Conservation (phyloP, 2,329 filamentous ascomycete genomes). For the Ophiocordyceps robertsii region DNA sequence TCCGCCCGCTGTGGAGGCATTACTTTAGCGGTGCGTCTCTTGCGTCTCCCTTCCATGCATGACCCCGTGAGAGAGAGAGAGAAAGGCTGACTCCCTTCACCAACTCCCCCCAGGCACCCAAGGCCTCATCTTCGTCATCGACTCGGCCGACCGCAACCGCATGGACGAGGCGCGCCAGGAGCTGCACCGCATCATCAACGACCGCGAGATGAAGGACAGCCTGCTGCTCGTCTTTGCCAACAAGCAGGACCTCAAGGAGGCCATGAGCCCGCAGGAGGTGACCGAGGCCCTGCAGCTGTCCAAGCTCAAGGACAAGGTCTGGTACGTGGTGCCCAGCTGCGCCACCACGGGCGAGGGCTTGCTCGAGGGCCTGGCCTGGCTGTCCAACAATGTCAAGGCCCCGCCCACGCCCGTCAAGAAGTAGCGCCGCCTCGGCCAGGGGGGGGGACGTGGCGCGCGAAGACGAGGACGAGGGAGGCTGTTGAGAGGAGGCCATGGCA, state of each 20-base stretch:
- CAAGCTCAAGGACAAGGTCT: constrained; percentile 71
- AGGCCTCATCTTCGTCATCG: constrained; percentile 96
- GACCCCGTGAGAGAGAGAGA: not conserved
- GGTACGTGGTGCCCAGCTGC: constrained; percentile 74
- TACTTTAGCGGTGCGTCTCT: constrained; percentile 66
- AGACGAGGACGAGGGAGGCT: too few species aligned
- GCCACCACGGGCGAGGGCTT: constrained; percentile 72
- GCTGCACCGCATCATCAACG: constrained; percentile 93
- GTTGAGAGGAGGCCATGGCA: too few species aligned
- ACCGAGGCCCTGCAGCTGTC: constrained; percentile 64
- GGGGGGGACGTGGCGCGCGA: too few species aligned
- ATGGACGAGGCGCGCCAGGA: constrained; percentile 91
- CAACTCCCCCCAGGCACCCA: constrained; percentile 65
- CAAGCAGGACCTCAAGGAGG: constrained; percentile 89
- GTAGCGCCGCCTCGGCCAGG: constrained; percentile 16
- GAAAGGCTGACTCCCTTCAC: not conserved
- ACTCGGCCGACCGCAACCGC: constrained; percentile 81
- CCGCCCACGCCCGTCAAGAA: constrained; percentile 42
- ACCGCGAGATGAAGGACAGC: constrained; percentile 94
- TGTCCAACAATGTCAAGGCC: constrained; percentile 72
- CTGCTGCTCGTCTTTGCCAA: constrained; percentile 93
- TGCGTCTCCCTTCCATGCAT: not conserved
- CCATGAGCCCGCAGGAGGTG: constrained; percentile 68
- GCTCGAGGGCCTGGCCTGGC: constrained; percentile 69
- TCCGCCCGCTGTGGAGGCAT: constrained; percentile 97